Base-by-base conservation (phyloP, 768 basidiomycete species). In the Tephrocybe sp. region DNA sequence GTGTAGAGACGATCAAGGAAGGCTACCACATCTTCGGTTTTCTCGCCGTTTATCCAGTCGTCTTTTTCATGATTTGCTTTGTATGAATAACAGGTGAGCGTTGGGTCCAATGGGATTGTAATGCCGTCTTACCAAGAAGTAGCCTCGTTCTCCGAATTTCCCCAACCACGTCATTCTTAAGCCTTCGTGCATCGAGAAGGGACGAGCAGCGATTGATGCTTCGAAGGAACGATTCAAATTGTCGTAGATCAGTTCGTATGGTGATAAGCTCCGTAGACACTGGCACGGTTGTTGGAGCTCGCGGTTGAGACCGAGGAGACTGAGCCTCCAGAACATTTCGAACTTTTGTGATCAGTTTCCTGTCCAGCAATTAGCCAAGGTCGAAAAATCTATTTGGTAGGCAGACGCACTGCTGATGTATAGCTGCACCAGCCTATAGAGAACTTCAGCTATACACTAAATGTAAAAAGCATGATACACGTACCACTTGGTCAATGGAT, bases 151-250 rank as follows among this genome's bases (percentile, higher is more conserved):
- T 78, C 53, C 96, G 71, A 37, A 96, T 90, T 71, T 98, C 94
- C n/a, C 90, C 82, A 55, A 88, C 84, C 30, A 99, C 79, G 60
- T 99, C 97, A 57, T 91, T 95, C 70, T 95, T 90, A 33, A 98
- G 69, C 20, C 95, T 77, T 48, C 93, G 79, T 3, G 94, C 94
- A 62, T 99, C 97, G 26, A 94, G 68, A 5, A 98, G 73, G 3
- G 88, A 94, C 10, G 87, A 87, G 59, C 85, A 86, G 26, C 84
- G 81, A 54, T 77, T 81, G 62, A 98, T 93, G 50, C 93, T 91
- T 26, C 85, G 81, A 45, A 98, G 72, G 67, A 98, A 98, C 0
- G 86, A 87, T 58, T 98, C 95, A 59, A 98, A 98, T 50, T 94
- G 88, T 40, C 86, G 84, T 7, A 80, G 60, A 60, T 88, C 84